A percentile compares a stretch with the other conserved stretches of the same genome.
Evolutionary conservation across 2,329 filamentous ascomycete genomes (phyloP).

Genomic region (Diaporthe longicolla): DNA sequence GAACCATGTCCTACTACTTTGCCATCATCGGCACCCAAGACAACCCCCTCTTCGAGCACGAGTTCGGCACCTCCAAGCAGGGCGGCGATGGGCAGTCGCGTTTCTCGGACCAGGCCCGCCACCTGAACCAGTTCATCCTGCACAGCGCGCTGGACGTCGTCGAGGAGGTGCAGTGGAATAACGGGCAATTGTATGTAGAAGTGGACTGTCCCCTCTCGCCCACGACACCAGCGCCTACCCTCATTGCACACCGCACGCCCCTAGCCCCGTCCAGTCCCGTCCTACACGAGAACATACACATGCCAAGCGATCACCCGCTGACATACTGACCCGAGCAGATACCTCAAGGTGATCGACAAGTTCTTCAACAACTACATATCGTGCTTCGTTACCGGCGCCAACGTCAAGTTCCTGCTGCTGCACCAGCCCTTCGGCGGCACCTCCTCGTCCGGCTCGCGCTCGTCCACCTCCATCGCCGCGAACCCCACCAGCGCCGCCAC

Average conservation of each 20-base stretch:
- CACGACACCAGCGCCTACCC: conserved; percentile 41
- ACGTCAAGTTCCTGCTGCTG: conserved; percentile 93
- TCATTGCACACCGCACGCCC: neutral
- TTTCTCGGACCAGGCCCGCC: conserved; percentile 88
- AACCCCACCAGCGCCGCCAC: conserved; percentile 92
- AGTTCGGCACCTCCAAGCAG: conserved; percentile 96
- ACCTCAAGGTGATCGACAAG: conserved; percentile 95
- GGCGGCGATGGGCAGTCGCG: conserved; percentile 93
- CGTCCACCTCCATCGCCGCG: conserved; percentile 79
- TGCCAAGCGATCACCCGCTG: neutral
- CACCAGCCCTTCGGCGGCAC: conserved; percentile 78
- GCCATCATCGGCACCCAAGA: conserved; percentile 95
- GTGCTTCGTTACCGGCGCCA: conserved; percentile 92
- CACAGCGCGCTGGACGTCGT: conserved; percentile 95
- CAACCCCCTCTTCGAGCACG: conserved; percentile 95
- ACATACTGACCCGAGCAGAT: conserved; percentile 67
- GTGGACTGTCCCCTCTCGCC: neutral
- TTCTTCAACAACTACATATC: conserved; percentile 97
- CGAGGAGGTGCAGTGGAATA: conserved; percentile 96
- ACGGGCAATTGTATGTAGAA: conserved; percentile 79
- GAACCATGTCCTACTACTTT: conserved; percentile 96
- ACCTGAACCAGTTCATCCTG: conserved; percentile 97
- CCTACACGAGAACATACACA: neutral
- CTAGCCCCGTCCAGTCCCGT: neutral
- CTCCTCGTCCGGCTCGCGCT: conserved; percentile 58